Percentiles rank a stretch among this genome's conserved stretches.
phyloP scores from a whole-genome alignment of 805 yeast genomes.

The Ogataea kodamae region DNA sequence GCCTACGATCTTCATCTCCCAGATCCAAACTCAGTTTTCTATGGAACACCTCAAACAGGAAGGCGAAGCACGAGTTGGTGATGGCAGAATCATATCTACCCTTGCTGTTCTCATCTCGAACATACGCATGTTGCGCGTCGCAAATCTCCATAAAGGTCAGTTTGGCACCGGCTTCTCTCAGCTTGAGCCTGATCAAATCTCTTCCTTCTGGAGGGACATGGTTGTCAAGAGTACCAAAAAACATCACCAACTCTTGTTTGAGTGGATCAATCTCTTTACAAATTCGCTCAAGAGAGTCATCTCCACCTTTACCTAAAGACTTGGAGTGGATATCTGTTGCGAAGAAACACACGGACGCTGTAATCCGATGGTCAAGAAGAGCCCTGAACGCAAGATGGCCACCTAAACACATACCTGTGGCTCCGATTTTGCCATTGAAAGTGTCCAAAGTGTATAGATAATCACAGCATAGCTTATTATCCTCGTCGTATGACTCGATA shows the following conservation, averaged over 20 bases:
- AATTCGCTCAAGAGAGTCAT: slow-evolving; percentile 57
- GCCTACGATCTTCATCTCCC: slow-evolving; percentile 58
- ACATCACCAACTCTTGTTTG: slow-evolving; percentile 53
- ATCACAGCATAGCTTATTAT: slow-evolving; percentile 59
- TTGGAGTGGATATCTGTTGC: slow-evolving; percentile 76
- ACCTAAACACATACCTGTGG: slow-evolving; percentile 86
- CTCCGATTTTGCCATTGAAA: slow-evolving; percentile 70
- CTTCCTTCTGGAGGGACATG: slow-evolving; percentile 80
- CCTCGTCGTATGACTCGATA: slow-evolving; percentile 72
- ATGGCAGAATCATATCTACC: slow-evolving; percentile 82
- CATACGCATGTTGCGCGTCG: slow-evolving; percentile 82
- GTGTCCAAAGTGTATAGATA: slow-evolving; percentile 54
- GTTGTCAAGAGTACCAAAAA: slow-evolving; percentile 75
- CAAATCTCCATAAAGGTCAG: slow-evolving; percentile 71
- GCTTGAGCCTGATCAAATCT: slow-evolving; percentile 58
- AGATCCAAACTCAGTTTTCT: slow-evolving; percentile 62
- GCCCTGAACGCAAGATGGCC: slow-evolving; percentile 77
- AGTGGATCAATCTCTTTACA: slow-evolving; percentile 50
- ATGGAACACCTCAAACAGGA: slow-evolving; percentile 67
- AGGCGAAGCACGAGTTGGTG: slow-evolving; percentile 62
- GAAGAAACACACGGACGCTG: slow-evolving; percentile 71
- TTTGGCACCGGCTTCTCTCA: slow-evolving; percentile 56
- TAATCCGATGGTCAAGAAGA: slow-evolving; percentile 59
- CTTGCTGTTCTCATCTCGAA: slow-evolving; percentile 72
- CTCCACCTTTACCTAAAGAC: slow-evolving; percentile 64